A percentile compares a stretch with the other conserved stretches of the same genome.
Conservation (phyloP, 2,329 filamentous ascomycete species). For the Cladosporium sp. region DNA sequence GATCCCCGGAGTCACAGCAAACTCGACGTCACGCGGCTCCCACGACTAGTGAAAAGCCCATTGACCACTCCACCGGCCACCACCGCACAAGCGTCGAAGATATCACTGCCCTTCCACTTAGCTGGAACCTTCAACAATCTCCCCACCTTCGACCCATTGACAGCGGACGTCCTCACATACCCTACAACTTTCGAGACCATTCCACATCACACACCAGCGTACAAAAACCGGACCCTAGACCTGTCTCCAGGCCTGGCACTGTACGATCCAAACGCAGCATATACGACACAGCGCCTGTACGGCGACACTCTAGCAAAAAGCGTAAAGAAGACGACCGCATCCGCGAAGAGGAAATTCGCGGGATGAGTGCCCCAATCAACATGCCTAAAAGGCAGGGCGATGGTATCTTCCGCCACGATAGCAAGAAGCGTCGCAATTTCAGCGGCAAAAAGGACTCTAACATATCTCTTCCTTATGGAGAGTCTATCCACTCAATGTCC, state of each 20-base stretch:
- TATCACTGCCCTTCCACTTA: conserved; percentile 45
- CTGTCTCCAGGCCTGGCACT: conserved; percentile 27
- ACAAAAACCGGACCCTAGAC: conserved; percentile 18
- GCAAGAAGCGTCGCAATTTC: conserved; percentile 60
- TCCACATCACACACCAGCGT: conserved; percentile 28
- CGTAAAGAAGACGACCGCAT: conserved; percentile 69
- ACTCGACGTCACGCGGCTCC: background rate
- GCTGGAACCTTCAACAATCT: conserved; percentile 39
- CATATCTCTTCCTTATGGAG: conserved; percentile 67
- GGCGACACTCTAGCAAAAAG: conserved; percentile 69
- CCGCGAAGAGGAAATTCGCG: conserved; percentile 82
- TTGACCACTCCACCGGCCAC: background rate
- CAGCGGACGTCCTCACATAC: conserved; percentile 35
- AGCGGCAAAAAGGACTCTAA: conserved; percentile 57
- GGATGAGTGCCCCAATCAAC: conserved; percentile 69
- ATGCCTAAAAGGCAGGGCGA: conserved; percentile 49
- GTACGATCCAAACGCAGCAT: conserved; percentile 38
- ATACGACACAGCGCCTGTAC: conserved; percentile 48
- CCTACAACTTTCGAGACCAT: conserved; percentile 40
- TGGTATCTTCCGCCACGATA: conserved; percentile 58
- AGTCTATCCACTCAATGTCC: conserved; percentile 74
- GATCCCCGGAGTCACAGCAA: background rate
- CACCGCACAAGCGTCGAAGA: conserved; percentile 36
- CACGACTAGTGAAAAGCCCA: conserved; percentile 14
- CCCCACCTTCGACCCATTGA: conserved; percentile 46